Percentiles rank a stretch among this genome's conserved stretches.
Evolutionary conservation across 352 stramenopile species (phyloP).

Genomic region (Thalassiosira oceanica): DNA sequence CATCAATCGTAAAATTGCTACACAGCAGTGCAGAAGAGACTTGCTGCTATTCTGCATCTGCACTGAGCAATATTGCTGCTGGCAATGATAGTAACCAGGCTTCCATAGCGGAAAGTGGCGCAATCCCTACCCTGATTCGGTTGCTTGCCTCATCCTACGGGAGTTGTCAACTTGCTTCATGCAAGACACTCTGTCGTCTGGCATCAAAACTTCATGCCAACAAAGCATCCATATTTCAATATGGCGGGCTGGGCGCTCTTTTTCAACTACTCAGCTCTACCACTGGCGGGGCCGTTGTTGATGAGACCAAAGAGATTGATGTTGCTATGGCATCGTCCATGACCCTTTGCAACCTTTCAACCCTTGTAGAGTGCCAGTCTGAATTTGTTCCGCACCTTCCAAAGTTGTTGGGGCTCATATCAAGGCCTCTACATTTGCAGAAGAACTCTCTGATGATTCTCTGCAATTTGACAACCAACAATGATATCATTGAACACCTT

Average conservation of each 20-base stretch:
- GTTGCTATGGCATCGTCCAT: constrained; percentile 70
- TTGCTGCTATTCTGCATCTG: constrained; percentile 88
- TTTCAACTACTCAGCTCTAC: constrained; percentile 31
- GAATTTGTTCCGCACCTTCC: constrained; percentile 78
- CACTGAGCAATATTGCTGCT: constrained; percentile 91
- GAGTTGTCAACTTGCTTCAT: constrained; percentile 83
- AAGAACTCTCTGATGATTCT: constrained; percentile 56
- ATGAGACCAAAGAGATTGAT: too few relatives aligned
- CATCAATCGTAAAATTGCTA: constrained; percentile 71
- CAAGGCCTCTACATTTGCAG: constrained; percentile 22
- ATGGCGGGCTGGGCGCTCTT: constrained; percentile 33
- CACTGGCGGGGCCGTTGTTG: too few relatives aligned
- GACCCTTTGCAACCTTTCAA: constrained; percentile 93
- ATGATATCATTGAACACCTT: constrained; percentile 55
- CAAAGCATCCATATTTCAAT: constrained; percentile 21
- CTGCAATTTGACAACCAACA: constrained; percentile 51
- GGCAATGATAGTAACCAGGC: constrained; percentile 88
- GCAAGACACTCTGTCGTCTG: constrained; percentile 85
- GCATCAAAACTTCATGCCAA: constrained; percentile 48
- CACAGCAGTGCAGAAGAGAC: constrained; percentile 73
- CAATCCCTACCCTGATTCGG: constrained; percentile 83
- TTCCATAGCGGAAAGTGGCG: constrained; percentile 86
- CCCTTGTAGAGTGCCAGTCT: constrained; percentile 87
- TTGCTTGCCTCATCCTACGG: constrained; percentile 68
- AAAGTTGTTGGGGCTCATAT: constrained; percentile 16